These are phyloP conservation scores for Immersiporthe knoxdaviesiana DNA, from an alignment of 2,329 filamentous ascomycete genomes.

Conservation along the genomic window DNA sequence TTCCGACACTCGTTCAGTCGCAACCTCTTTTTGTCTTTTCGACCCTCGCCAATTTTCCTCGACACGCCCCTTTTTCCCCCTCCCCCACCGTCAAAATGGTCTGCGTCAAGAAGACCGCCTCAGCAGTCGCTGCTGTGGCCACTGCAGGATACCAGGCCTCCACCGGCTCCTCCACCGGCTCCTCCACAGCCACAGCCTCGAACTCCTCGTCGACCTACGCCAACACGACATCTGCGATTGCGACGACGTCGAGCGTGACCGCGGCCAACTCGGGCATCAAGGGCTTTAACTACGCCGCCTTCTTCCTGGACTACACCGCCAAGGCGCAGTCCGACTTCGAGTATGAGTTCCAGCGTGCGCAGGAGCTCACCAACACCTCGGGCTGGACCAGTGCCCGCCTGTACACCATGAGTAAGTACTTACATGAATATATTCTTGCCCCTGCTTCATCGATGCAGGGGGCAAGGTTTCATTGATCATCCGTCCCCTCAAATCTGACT, in stretches of 20 bases:
- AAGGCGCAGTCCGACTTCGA: conserved; percentile 70
- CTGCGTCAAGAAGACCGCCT: conserved; percentile 25
- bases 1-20: not conserved
- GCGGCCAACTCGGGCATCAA: conserved; percentile 44
- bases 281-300: conserved; percentile 76
- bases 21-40: not conserved
- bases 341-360: conserved; percentile 69
- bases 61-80: not conserved
- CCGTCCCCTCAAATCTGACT: conserved; percentile 13
- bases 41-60: not conserved
- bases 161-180: conserved; percentile 6
- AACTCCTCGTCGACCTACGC: not conserved
- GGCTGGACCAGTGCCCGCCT: conserved; percentile 72
- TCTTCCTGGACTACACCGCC: conserved; percentile 60
- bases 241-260: not conserved
- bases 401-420: conserved; percentile 63
- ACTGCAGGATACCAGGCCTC: conserved; percentile 21
- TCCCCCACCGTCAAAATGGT: conserved; percentile 23
- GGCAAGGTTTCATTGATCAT: not conserved
- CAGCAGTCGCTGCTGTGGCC: conserved; percentile 32
- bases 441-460: not conserved
- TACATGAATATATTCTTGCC: too few species aligned
- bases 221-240: conserved; percentile 5
- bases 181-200: conserved; percentile 22
- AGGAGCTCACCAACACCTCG: conserved; percentile 63